These are phyloP conservation scores for Cyclanthera cordifolia DNA, from an alignment of 306 rosid species.

Conservation along the genomic window DNA sequence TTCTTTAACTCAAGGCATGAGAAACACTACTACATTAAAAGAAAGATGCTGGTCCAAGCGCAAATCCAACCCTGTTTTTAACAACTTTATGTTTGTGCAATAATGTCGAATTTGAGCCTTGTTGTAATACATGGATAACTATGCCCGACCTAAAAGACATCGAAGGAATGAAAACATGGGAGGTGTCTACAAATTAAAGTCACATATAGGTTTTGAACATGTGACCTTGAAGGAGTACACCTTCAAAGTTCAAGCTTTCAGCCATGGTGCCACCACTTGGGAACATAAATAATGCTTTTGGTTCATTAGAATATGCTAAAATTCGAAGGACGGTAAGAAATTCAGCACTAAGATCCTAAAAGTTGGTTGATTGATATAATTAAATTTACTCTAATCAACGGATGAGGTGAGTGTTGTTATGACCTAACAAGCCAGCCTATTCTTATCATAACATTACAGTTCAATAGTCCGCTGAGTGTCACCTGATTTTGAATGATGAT, in stretches of 20 bases:
- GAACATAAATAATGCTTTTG: background rate
- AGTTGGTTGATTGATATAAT: too few relatives aligned
- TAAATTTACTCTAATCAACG: too few relatives aligned
- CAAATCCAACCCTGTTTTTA: background rate
- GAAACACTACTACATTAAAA: background rate
- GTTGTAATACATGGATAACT: too few relatives aligned
- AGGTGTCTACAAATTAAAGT: too few relatives aligned
- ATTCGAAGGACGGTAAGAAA: background rate
- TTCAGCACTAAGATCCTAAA: background rate
- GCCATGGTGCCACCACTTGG: too few relatives aligned
- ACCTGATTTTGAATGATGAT: constrained; percentile 8
- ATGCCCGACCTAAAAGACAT: too few relatives aligned
- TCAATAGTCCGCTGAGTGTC: background rate
- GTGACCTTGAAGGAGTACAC: too few relatives aligned
- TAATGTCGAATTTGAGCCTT: background rate
- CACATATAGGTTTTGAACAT: too few relatives aligned
- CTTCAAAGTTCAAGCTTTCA: too few relatives aligned
- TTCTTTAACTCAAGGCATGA: background rate
- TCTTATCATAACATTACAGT: background rate
- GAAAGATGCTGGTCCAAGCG: constrained; percentile 8
- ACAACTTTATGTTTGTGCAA: background rate
- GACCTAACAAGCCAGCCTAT: background rate
- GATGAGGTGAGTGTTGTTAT: too few relatives aligned
- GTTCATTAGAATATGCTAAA: background rate
- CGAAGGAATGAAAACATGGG: too few relatives aligned